Evolutionary conservation across 495 filamentous ascomycete genomes (phyloP).

Genomic region (Aspergillus nanangensis): DNA sequence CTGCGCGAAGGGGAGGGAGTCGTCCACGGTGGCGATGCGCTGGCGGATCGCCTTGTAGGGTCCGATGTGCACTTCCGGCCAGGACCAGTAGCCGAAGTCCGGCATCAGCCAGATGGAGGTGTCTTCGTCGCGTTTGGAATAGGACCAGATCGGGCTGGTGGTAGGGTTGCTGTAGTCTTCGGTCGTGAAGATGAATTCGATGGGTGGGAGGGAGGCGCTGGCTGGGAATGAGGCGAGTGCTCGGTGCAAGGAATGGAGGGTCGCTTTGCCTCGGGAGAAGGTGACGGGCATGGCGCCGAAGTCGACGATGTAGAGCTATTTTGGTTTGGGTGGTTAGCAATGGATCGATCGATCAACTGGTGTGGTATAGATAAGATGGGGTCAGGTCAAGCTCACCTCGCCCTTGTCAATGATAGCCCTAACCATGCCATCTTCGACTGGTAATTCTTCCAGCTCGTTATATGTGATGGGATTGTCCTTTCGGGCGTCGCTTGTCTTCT

Average conservation of each 20-base stretch:
- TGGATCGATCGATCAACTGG: background rate
- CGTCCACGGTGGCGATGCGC: conserved; percentile 33
- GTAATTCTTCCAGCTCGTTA: conserved; percentile 27
- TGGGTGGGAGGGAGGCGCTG: conserved; percentile 49
- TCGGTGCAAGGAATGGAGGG: conserved; percentile 35
- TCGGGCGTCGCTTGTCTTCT: conserved; percentile 26
- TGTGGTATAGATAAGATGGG: background rate
- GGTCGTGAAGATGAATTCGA: conserved; percentile 54
- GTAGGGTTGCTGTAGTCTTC: conserved; percentile 43
- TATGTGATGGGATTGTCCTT: conserved; percentile 18
- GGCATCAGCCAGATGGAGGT: conserved; percentile 65
- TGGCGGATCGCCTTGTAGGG: conserved; percentile 50
- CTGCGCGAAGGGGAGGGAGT: conserved; percentile 26
- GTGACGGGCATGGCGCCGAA: conserved; percentile 28
- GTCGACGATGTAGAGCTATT: conserved; percentile 38
- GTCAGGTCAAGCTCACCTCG: conserved; percentile 27
- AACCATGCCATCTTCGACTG: conserved; percentile 32
- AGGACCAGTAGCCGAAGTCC: conserved; percentile 76
- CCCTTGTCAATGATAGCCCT: conserved; percentile 36
- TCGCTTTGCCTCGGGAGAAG: conserved; percentile 33
- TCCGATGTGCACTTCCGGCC: conserved; percentile 58
- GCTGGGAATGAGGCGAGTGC: conserved; percentile 38
- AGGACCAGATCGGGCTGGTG: conserved; percentile 45
- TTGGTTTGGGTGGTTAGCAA: background rate
- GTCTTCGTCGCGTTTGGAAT: conserved; percentile 43